Conservation (phyloP, 2,329 filamentous ascomycete species). For the Phoma sp. region DNA sequence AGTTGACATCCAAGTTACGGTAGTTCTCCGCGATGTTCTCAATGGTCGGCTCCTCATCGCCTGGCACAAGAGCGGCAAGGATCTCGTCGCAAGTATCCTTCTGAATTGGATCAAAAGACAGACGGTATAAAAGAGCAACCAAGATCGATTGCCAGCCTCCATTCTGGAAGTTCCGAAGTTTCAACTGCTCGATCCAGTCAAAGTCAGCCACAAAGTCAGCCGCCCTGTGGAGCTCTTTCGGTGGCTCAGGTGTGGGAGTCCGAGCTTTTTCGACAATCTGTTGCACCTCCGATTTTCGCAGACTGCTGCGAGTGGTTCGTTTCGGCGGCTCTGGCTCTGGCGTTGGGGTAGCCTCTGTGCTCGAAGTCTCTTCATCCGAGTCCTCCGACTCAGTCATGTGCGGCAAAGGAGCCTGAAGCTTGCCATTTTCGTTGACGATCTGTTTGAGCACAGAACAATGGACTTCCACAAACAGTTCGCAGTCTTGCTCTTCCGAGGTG, state of each 20-base stretch:
- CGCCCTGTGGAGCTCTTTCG: conserved; percentile 64
- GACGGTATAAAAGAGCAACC: conserved; percentile 82
- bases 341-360: conserved; percentile 57
- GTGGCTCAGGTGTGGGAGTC: conserved; percentile 47
- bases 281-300: conserved; percentile 79
- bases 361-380: conserved; percentile 58
- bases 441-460: conserved; percentile 92
- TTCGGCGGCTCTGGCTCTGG: conserved; percentile 74
- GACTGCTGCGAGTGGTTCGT: conserved; percentile 82
- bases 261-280: conserved; percentile 51
- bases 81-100: conserved; percentile 79
- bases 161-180: conserved; percentile 81
- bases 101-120: conserved; percentile 76
- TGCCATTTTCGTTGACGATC: conserved; percentile 79
- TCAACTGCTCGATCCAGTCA: conserved; percentile 84
- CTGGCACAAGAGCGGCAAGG: conserved; percentile 79
- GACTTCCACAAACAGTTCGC: conserved; percentile 86
- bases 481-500: conserved; percentile 73
- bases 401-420: conserved; percentile 78
- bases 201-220: conserved; percentile 76
- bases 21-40: conserved; percentile 79
- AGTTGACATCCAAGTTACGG: conserved; percentile 78
- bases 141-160: conserved; percentile 93
- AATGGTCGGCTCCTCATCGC: conserved; percentile 74
- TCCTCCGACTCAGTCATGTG: conserved; percentile 62